A percentile compares a stretch with the other conserved stretches of the same genome.
Conservation (phyloP, 257 asterid species). For the Ajuga chamaepitys region DNA sequence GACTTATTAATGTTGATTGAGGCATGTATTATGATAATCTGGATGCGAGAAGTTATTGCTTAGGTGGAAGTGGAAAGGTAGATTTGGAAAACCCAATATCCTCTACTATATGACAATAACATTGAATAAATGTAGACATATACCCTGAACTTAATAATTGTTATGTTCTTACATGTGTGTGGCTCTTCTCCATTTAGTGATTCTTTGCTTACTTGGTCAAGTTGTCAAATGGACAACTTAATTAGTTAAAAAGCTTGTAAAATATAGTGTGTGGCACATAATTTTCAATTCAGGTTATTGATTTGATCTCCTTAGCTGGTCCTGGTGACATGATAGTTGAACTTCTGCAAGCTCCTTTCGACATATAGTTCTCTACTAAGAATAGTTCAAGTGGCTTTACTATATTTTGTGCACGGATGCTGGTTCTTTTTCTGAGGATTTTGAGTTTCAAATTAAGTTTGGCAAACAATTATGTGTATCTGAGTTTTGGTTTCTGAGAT, state of each 20-base stretch:
- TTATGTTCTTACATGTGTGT: not conserved
- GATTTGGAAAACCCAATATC: not conserved
- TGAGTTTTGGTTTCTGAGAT: constrained; percentile 4
- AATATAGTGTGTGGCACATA: too few species aligned
- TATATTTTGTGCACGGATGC: not conserved
- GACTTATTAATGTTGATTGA: not conserved
- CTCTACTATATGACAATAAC: not conserved
- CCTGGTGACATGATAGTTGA: not conserved
- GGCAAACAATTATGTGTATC: not conserved
- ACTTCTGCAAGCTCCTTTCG: not conserved
- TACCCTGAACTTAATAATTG: not conserved
- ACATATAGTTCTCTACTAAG: not conserved
- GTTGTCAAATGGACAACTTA: not conserved
- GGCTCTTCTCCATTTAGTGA: not conserved
- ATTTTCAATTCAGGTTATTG: not conserved
- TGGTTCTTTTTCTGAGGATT: not conserved
- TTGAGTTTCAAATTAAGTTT: not conserved
- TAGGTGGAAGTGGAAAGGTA: not conserved
- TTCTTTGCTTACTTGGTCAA: not conserved
- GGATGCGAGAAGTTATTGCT: not conserved
- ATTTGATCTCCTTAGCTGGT: not conserved
- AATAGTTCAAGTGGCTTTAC: not conserved
- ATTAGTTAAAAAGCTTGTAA: not conserved
- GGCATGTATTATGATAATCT: not conserved
- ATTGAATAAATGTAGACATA: not conserved